These are phyloP conservation scores for Epichloe gansuensis DNA, from an alignment of 2,329 filamentous ascomycete species.

Conservation along the genomic window DNA sequence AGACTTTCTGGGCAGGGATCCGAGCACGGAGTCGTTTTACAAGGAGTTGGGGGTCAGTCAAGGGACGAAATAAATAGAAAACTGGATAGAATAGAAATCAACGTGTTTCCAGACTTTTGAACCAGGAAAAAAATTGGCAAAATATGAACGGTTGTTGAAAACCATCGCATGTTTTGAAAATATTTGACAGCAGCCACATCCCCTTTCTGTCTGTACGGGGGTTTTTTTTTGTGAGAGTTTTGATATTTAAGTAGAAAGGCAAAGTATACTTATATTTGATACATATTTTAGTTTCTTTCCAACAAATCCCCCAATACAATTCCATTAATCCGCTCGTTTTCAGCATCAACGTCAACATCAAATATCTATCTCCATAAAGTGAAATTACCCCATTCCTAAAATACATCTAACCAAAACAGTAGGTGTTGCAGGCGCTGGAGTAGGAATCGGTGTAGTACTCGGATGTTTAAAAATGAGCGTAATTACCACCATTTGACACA, in stretches of 20 bases:
- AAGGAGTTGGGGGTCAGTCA: slow-evolving; percentile 50
- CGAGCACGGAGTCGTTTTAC: slow-evolving; percentile 70
- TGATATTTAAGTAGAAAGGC: not conserved
- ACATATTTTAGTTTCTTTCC: not conserved
- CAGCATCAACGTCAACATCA: not conserved
- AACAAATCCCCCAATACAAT: not conserved
- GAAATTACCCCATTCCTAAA: not conserved
- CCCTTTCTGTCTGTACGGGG: too few relatives aligned
- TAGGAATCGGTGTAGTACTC: too few relatives aligned
- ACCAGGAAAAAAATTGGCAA: not conserved
- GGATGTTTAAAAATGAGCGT: not conserved
- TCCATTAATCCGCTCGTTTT: not conserved
- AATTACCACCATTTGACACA: not conserved
- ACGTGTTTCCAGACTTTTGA: not conserved
- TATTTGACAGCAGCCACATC: too few relatives aligned
- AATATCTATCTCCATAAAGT: not conserved
- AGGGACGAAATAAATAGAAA: not conserved
- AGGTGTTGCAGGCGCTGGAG: too few relatives aligned
- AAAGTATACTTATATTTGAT: not conserved
- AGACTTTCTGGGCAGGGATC: slow-evolving; percentile 66
- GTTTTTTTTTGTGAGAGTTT: too few relatives aligned
- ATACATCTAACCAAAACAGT: not conserved
- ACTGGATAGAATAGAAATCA: not conserved
- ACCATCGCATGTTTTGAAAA: too few relatives aligned
- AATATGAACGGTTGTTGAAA: not conserved